Conservation (phyloP, 108 stramenopile species). For the Schizochytrium sp. region DNA sequence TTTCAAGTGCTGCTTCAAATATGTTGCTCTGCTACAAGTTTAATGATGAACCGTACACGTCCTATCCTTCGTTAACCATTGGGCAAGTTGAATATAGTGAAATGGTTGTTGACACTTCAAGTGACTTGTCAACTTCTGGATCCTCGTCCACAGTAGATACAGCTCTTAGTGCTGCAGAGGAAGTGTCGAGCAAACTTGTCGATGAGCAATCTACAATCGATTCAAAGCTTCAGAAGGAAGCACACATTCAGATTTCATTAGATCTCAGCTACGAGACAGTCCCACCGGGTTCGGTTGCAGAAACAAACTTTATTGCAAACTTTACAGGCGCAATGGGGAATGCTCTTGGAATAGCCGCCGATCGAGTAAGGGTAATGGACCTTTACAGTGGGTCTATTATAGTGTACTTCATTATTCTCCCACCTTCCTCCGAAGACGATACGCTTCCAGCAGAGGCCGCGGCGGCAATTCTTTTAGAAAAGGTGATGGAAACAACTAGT, state of each 20-base stretch:
- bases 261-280: neutral
- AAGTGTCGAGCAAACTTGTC: neutral
- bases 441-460: neutral
- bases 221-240: neutral
- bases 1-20: neutral
- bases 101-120: neutral
- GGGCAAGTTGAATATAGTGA: neutral
- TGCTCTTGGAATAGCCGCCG: neutral
- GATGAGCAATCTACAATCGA: neutral
- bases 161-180: neutral
- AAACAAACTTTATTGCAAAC: neutral
- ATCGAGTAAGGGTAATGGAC: neutral
- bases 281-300: neutral
- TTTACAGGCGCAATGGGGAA: neutral
- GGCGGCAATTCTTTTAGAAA: neutral
- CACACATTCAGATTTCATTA: neutral
- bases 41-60: neutral
- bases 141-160: neutral
- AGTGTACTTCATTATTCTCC: neutral
- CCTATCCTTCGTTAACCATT: neutral
- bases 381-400: neutral
- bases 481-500: neutral
- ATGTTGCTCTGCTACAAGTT: slow-evolving; percentile 22
- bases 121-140: neutral
- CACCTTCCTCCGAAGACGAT: neutral